These are phyloP conservation scores for Carallia brachiata DNA, from an alignment of 345 rosid species.

Conservation along the genomic window DNA sequence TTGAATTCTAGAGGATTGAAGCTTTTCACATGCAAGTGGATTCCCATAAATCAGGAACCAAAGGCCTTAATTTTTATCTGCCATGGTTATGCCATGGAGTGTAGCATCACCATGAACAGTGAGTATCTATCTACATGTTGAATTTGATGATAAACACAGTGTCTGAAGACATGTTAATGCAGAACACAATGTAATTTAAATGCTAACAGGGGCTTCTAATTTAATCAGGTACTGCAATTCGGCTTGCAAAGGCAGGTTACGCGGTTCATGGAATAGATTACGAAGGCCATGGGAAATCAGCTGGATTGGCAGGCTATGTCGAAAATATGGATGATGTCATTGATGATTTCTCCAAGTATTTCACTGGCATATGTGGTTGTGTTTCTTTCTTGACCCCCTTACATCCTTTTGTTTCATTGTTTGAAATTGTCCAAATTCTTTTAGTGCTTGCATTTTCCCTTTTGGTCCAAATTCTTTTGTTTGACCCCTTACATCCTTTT, in stretches of 20 bases:
- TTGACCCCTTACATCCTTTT: no score
- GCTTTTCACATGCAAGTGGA: conserved; percentile 81
- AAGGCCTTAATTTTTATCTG: conserved; percentile 72
- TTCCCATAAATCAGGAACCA: conserved; percentile 48
- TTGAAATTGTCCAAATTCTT: background rate
- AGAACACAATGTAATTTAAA: no score
- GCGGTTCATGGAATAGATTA: conserved; percentile 76
- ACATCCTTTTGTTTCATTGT: background rate
- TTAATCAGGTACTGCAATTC: conserved; percentile 57
- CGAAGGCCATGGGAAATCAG: conserved; percentile 87
- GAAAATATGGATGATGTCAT: conserved; percentile 48
- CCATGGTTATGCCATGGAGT: conserved; percentile 94
- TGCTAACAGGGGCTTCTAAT: background rate
- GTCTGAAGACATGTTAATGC: no score
- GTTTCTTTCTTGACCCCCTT: background rate
- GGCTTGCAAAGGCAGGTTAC: conserved; percentile 60
- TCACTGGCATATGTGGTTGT: conserved; percentile 52
- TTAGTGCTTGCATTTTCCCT: background rate
- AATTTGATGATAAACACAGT: no score
- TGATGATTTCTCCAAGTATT: conserved; percentile 57
- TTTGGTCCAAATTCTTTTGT: conserved; percentile 29
- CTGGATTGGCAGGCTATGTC: conserved; percentile 49
- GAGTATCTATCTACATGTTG: background rate
- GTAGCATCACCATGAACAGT: conserved; percentile 90
- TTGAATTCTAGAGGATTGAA: conserved; percentile 54